Conservation (phyloP, 768 basidiomycete genomes). For the Clitopilus hobsonii region DNA sequence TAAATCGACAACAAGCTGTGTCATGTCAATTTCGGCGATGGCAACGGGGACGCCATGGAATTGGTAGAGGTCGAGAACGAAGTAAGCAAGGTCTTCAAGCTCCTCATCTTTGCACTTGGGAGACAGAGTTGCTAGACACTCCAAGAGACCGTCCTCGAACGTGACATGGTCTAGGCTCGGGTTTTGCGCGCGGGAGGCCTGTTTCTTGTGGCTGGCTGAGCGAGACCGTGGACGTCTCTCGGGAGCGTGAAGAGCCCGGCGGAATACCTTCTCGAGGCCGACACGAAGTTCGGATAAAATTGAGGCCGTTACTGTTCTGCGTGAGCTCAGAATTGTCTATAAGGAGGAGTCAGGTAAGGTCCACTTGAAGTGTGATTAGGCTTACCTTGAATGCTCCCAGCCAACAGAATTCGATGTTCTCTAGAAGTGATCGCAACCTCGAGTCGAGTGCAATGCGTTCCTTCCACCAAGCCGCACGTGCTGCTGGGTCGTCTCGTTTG, state of each 20-base stretch:
- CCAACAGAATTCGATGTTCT: constrained; percentile 94
- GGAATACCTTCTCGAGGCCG: constrained; percentile 74
- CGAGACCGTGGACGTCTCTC: constrained; percentile 56
- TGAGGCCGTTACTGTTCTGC: constrained; percentile 34
- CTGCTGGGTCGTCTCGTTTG: constrained; percentile 60
- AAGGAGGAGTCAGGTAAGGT: constrained; percentile 1
- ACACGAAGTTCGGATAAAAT: constrained; percentile 53
- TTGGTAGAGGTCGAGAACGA: constrained; percentile 90
- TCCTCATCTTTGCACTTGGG: constrained; percentile 88
- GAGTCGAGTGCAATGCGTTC: constrained; percentile 71
- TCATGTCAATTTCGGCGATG: constrained; percentile 86
- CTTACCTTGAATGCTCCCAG: constrained; percentile 93
- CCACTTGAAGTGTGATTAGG: neutral
- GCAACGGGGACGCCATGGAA: constrained; percentile 89
- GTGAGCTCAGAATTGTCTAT: constrained; percentile 61
- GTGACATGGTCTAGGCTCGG: constrained; percentile 37
- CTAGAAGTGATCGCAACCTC: constrained; percentile 67
- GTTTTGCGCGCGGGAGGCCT: constrained; percentile 24
- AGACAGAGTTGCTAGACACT: constrained; percentile 81
- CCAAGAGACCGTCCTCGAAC: constrained; percentile 72
- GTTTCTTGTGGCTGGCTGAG: constrained; percentile 27
- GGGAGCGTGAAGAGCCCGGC: constrained; percentile 51
- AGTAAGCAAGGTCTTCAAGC: constrained; percentile 91
- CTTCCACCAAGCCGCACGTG: constrained; percentile 82
- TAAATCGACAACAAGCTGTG: constrained; percentile 85